Evolutionary conservation across 768 basidiomycete genomes (phyloP).

Genomic region (Suillus hirtellus): DNA sequence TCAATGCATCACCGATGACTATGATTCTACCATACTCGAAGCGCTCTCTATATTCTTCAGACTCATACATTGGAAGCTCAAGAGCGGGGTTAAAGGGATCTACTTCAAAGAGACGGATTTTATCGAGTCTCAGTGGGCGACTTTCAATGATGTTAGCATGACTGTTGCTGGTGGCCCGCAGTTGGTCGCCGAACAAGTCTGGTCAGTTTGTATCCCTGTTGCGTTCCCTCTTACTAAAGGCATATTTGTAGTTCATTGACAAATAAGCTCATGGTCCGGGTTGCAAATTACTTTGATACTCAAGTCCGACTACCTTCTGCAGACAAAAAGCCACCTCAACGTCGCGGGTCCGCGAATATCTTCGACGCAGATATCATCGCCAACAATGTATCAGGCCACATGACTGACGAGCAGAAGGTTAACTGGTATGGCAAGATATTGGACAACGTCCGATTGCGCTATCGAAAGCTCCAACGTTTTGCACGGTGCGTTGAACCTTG

Average conservation of each 20-base stretch:
- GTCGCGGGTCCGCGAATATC: constrained; percentile 32
- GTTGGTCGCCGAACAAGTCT: constrained; percentile 93
- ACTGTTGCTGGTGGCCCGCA: constrained; percentile 85
- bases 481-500: constrained; percentile 55
- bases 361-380: constrained; percentile 38
- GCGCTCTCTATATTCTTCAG: constrained; percentile 89
- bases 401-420: constrained; percentile 82
- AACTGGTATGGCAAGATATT: constrained; percentile 92
- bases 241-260: constrained; percentile 69
- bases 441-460: constrained; percentile 87
- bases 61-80: constrained; percentile 93
- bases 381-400: constrained; percentile 42
- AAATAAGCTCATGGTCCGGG: constrained; percentile 89
- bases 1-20: constrained; percentile 85
- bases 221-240: neutral
- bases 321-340: constrained; percentile 30
- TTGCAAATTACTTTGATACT: constrained; percentile 92
- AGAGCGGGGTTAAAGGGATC: constrained; percentile 87
- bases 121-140: constrained; percentile 95
- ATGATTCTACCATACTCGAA: constrained; percentile 86
- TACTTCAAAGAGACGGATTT: constrained; percentile 98
- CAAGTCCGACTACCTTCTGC: constrained; percentile 78
- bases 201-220: constrained; percentile 50
- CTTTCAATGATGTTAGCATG: constrained; percentile 89
- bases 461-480: constrained; percentile 93